Evolutionary conservation across 129 eudicot species (phyloP).

Genomic region (Arctium minus): DNA sequence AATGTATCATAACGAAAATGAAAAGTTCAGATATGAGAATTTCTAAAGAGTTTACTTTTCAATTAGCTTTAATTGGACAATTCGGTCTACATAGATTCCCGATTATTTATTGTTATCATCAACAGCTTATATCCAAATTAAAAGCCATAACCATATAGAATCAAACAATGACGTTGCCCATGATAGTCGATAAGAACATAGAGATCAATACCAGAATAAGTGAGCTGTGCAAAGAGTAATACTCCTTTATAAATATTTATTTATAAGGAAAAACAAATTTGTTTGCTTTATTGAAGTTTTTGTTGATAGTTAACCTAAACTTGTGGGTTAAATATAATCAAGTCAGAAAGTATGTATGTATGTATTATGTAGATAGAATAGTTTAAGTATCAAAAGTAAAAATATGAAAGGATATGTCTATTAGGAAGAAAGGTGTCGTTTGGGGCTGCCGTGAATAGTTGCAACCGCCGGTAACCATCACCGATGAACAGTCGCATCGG

Average conservation of each 20-base stretch:
- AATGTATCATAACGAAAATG: neutral
- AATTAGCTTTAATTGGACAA: neutral
- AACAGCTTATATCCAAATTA: neutral
- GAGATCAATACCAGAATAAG: slow-evolving; percentile 2
- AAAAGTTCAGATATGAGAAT: neutral
- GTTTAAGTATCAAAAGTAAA: too few relatives aligned
- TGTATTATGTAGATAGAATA: too few relatives aligned
- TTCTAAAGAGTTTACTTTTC: neutral
- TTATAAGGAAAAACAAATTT: neutral
- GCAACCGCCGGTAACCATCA: too few relatives aligned
- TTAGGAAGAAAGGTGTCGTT: too few relatives aligned
- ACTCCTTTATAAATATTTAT: neutral
- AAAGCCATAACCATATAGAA: neutral
- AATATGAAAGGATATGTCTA: too few relatives aligned
- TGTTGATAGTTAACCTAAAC: too few relatives aligned
- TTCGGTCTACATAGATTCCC: neutral
- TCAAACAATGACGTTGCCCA: neutral
- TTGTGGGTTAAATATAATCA: too few relatives aligned
- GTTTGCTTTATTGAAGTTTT: neutral
- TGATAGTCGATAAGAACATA: neutral
- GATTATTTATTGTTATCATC: neutral
- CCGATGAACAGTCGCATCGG: too few relatives aligned
- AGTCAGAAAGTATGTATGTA: too few relatives aligned
- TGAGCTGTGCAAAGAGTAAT: neutral
- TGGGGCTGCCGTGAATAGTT: too few relatives aligned